A percentile compares a stretch with the other conserved stretches of the same genome.
These are phyloP conservation scores for Tricholomella constricta DNA, from an alignment of 768 basidiomycete genomes.

Conservation along the genomic window DNA sequence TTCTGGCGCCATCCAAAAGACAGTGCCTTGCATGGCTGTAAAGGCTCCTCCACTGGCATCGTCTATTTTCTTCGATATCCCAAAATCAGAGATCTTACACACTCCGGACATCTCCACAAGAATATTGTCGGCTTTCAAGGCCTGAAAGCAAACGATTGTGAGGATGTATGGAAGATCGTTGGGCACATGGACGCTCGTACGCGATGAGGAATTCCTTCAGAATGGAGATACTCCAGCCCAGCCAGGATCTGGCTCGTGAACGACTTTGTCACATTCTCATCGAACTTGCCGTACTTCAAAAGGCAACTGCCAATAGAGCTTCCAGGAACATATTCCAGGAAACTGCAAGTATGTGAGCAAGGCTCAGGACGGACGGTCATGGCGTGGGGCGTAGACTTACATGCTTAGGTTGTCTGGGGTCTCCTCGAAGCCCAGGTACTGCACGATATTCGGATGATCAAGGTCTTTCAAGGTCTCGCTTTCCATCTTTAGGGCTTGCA, in stretches of 20 bases:
- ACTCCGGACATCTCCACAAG: conserved; percentile 89
- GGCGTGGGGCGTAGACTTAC: conserved; percentile 48
- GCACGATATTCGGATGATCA: conserved; percentile 96
- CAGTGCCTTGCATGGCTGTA: conserved; percentile 96
- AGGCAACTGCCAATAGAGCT: conserved; percentile 92
- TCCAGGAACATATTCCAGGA: conserved; percentile 98
- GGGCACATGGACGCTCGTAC: conserved; percentile 39
- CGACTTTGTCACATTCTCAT: conserved; percentile 88
- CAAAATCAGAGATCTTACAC: conserved; percentile 98
- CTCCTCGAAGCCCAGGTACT: conserved; percentile 95
- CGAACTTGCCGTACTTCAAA: conserved; percentile 90
- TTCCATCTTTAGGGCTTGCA: conserved; percentile 92
- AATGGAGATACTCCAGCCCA: conserved; percentile 92
- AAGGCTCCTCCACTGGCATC: conserved; percentile 82
- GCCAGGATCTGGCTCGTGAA: conserved; percentile 91
- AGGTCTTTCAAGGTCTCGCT: conserved; percentile 96
- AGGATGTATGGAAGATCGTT: conserved; percentile 1
- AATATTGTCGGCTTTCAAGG: conserved; percentile 98
- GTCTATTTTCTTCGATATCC: conserved; percentile 94
- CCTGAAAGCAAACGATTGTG: conserved; percentile 49
- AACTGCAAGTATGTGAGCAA: conserved; percentile 48
- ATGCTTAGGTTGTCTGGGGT: conserved; percentile 88
- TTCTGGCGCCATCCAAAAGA: conserved; percentile 99
- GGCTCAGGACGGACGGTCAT: not conserved
- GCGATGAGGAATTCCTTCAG: conserved; percentile 88